These are phyloP conservation scores for Madurella mycetomatis DNA, from an alignment of 2,329 filamentous ascomycete species.

Conservation along the genomic window DNA sequence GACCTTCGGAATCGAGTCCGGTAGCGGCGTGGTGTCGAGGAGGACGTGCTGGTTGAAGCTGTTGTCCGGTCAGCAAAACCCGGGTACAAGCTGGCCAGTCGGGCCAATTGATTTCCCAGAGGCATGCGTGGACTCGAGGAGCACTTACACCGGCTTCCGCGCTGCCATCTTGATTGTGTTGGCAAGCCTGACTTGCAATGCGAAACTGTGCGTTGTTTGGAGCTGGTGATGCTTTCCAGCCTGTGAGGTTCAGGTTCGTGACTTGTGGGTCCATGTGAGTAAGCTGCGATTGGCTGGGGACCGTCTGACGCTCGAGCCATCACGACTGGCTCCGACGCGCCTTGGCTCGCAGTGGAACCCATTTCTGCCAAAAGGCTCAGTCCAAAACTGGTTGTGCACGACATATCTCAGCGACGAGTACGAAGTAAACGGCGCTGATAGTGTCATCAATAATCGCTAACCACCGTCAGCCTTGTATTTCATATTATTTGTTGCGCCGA, in stretches of 20 bases:
- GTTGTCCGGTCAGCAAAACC: conserved; percentile 20
- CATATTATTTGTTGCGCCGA: too few species aligned
- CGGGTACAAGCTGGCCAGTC: not conserved
- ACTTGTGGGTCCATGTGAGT: conserved; percentile 12
- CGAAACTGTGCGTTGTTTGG: conserved; percentile 28
- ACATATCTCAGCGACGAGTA: not conserved
- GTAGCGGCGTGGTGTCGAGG: conserved; percentile 93
- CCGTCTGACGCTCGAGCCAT: conserved; percentile 7
- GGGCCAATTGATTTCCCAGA: conserved; percentile 14
- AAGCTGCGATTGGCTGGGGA: conserved; percentile 16
- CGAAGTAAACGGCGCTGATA: not conserved
- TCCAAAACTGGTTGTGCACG: not conserved
- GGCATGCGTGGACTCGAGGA: not conserved
- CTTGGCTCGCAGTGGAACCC: not conserved
- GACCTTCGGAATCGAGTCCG: conserved; percentile 85
- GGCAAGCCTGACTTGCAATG: conserved; percentile 25
- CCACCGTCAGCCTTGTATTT: too few species aligned
- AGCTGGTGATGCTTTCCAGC: conserved; percentile 15
- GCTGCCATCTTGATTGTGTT: conserved; percentile 52
- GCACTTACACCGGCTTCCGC: conserved; percentile 54
- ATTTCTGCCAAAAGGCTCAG: conserved; percentile 3
- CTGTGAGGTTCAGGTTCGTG: conserved; percentile 23
- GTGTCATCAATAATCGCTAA: not conserved
- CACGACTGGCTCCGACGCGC: not conserved
- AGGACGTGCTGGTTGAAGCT: conserved; percentile 95